Conservation (phyloP, 306 rosid genomes). For the Lotus japonicus region DNA sequence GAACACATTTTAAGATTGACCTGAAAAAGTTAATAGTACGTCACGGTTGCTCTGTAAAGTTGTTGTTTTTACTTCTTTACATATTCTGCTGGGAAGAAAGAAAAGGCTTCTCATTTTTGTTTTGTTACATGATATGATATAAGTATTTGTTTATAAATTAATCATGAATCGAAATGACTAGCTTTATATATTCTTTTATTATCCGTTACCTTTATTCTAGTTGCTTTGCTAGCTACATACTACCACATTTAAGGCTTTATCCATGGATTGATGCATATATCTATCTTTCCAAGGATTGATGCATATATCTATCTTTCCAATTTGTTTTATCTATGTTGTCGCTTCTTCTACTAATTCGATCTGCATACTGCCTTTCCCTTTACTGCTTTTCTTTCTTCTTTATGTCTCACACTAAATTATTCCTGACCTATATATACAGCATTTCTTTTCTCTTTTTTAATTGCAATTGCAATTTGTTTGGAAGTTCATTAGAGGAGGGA, state of each 20-base stretch:
- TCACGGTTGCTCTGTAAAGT: conserved; percentile 30
- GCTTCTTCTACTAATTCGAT: conserved; percentile 39
- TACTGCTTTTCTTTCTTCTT: conserved; percentile 32
- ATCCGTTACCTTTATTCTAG: conserved; percentile 60
- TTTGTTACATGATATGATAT: no score
- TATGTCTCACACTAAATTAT: conserved; percentile 24
- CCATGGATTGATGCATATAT: no score
- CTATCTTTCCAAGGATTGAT: no score
- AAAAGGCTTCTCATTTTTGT: conserved; percentile 31
- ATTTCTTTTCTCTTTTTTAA: conserved; percentile 25
- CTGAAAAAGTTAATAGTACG: conserved; percentile 19
- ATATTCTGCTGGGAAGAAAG: conserved; percentile 23
- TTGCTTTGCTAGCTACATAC: no score
- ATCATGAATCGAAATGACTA: conserved; percentile 26
- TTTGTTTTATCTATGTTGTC: conserved; percentile 50
- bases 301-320: no score
- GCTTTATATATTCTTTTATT: conserved; percentile 68
- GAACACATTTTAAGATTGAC: no score
- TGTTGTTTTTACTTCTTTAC: conserved; percentile 24
- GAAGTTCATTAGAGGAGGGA: no score
- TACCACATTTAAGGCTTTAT: conserved; percentile 48
- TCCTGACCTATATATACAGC: no score
- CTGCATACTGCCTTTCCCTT: conserved; percentile 33
- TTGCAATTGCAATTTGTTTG: conserved; percentile 16
- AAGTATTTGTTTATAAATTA: no score